phyloP scores from a whole-genome alignment of 768 basidiomycete species.

The Mycena maculata region DNA sequence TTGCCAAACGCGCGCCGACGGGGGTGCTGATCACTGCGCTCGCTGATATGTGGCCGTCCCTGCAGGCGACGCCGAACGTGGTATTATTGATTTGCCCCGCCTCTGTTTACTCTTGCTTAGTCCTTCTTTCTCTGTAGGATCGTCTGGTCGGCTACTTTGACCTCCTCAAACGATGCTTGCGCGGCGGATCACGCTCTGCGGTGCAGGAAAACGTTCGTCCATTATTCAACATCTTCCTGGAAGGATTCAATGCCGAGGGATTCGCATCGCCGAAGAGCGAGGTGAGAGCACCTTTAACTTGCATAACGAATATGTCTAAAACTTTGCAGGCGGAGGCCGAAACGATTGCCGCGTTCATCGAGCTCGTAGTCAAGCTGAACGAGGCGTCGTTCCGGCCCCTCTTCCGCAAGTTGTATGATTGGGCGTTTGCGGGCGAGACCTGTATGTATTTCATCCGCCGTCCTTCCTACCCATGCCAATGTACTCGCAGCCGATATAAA shows the following conservation, averaged over 20 bases:
- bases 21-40: slow-evolving; percentile 77
- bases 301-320: neutral
- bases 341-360: slow-evolving; percentile 81
- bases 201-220: slow-evolving; percentile 74
- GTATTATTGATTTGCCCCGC: slow-evolving; percentile 41
- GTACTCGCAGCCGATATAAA: slow-evolving; percentile 46
- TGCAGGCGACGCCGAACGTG: slow-evolving; percentile 46
- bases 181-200: slow-evolving; percentile 69
- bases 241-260: slow-evolving; percentile 72
- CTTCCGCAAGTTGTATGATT: slow-evolving; percentile 93
- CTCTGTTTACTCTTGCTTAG: neutral
- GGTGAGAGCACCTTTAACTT: slow-evolving; percentile 38
- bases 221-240: slow-evolving; percentile 83
- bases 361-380: slow-evolving; percentile 92
- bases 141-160: slow-evolving; percentile 71
- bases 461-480: neutral
- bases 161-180: slow-evolving; percentile 72
- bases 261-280: slow-evolving; percentile 40
- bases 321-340: slow-evolving; percentile 60
- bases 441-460: slow-evolving; percentile 49
- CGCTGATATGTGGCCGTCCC: slow-evolving; percentile 63
- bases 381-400: slow-evolving; percentile 92
- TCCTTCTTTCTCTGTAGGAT: slow-evolving; percentile 27
- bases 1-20: slow-evolving; percentile 78
- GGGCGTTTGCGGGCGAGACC: slow-evolving; percentile 80